Evolutionary conservation across 352 stramenopile genomes (phyloP).

Genomic region (Achlya hypogyna): DNA sequence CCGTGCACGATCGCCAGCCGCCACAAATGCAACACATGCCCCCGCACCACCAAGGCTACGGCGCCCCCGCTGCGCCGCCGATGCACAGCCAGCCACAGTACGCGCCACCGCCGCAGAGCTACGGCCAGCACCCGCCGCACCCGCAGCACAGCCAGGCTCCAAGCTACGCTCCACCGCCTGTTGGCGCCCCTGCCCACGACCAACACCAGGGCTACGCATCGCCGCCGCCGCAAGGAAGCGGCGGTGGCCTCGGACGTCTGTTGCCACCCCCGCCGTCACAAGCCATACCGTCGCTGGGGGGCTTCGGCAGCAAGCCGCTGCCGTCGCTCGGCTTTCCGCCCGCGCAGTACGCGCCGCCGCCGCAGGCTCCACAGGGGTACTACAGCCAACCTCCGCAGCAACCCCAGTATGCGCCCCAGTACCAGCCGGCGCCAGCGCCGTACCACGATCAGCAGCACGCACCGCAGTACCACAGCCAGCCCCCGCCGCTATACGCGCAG

Average conservation of each 20-base stretch:
- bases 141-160: neutral
- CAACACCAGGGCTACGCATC: neutral
- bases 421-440: neutral
- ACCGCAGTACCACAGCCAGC: neutral
- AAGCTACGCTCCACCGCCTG: conserved; percentile 1
- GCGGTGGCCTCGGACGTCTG: neutral
- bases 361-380: neutral
- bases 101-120: neutral
- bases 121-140: neutral
- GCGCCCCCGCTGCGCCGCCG: neutral
- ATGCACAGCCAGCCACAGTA: conserved; percentile 6
- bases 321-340: neutral
- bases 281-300: conserved; percentile 9
- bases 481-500: no score
- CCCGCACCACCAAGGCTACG: conserved; percentile 1
- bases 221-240: neutral
- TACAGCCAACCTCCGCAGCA: neutral
- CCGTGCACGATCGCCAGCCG: neutral
- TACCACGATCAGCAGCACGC: neutral
- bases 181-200: neutral
- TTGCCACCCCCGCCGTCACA: conserved; percentile 4
- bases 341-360: neutral
- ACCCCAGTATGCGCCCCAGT: neutral
- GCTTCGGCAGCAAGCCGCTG: neutral
- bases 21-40: neutral